Evolutionary conservation across 768 basidiomycete genomes (phyloP), one percentile per base, ranked within the genome.

Genomic region (Termitomyces sp.): DNA sequence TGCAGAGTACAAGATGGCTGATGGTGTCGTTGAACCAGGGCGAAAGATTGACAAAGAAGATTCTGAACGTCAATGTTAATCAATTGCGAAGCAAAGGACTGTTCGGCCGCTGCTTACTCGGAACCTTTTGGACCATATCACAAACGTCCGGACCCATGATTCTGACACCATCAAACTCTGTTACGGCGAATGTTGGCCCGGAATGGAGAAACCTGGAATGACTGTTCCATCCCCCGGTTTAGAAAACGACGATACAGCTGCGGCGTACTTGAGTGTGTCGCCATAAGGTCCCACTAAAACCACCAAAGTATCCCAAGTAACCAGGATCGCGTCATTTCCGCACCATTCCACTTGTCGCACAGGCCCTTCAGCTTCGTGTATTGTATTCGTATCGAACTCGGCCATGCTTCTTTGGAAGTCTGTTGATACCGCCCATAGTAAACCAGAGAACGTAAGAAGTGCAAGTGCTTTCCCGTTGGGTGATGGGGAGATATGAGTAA

Each of bases 401-500:
- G 93, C 91, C 64, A 96, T 80, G 66, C 82, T 91, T 44, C 92
- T 82, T 62, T 91, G 88, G 68, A 98, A 98, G 71, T 98, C 93
- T 13, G 87, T 83, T 13, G 95, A 96, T n/a, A 98, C 92, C 37
- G 98, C 95, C 89, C 91, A 93, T 31, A 98, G 82, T 5, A 82
- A 75, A 6, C 87, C 87, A 12, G 79, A 76, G 56, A 79, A 83
- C 1, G 90, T 93, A 39, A 96, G 74, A 2, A 98, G 75, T 0
- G 94, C 94, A 16, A 98, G 79, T 48, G 93, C 88, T 66, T 95
- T 94, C 39, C 96, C 96, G 65, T 95, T 95, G 1, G 97, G 96
- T 0, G 96, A 98, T 3, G 93, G 89, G 0, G 89, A 82, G 54
- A 98, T 81, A 65, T 89, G 89, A 0, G 81, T 82, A 71, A 98